Evolutionary conservation across 2,329 filamentous ascomycete species (phyloP).

Genomic region (Acarospora socialis): DNA sequence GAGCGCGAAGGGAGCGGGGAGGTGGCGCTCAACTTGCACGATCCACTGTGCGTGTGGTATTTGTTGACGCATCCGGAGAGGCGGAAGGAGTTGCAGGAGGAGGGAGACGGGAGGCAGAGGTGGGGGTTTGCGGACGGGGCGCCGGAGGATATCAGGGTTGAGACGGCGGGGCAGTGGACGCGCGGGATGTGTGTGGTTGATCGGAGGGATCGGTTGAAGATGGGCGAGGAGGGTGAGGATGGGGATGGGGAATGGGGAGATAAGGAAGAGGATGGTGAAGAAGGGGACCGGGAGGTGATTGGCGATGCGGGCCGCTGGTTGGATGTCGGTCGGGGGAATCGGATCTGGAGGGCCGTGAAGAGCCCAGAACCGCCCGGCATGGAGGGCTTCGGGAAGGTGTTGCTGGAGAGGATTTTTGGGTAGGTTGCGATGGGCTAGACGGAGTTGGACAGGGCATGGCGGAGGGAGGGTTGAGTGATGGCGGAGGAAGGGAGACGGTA

Average conservation of each 20-base stretch:
- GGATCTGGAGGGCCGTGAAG: slow-evolving; percentile 56
- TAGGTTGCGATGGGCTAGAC: slow-evolving; percentile 15
- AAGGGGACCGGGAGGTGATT: slow-evolving; percentile 40
- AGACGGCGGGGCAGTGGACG: slow-evolving; percentile 89
- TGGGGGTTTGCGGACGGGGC: slow-evolving; percentile 32
- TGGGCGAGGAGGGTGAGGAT: slow-evolving; percentile 22
- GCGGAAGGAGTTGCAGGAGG: slow-evolving; percentile 21
- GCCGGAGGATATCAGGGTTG: slow-evolving; percentile 73
- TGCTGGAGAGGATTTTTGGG: slow-evolving; percentile 53
- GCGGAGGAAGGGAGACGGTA: no score
- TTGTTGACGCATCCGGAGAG: slow-evolving; percentile 46
- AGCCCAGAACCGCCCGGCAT: slow-evolving; percentile 61
- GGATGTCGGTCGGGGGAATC: slow-evolving; percentile 59
- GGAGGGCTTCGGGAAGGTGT: slow-evolving; percentile 48
- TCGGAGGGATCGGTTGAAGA: slow-evolving; percentile 39
- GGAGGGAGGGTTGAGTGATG: no score
- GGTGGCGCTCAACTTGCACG: slow-evolving; percentile 56
- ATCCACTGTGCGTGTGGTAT: slow-evolving; percentile 70
- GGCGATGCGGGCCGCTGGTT: slow-evolving; percentile 69
- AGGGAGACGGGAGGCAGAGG: slow-evolving; percentile 7
- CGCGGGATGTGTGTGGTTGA: slow-evolving; percentile 82
- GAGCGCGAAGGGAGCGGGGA: no score
- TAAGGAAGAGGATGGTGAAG: no score
- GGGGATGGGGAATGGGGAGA: slow-evolving; percentile 27
- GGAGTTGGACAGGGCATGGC: no score